Base-by-base conservation (phyloP, 495 filamentous ascomycete species). In the Penicillium bovifimosum region DNA sequence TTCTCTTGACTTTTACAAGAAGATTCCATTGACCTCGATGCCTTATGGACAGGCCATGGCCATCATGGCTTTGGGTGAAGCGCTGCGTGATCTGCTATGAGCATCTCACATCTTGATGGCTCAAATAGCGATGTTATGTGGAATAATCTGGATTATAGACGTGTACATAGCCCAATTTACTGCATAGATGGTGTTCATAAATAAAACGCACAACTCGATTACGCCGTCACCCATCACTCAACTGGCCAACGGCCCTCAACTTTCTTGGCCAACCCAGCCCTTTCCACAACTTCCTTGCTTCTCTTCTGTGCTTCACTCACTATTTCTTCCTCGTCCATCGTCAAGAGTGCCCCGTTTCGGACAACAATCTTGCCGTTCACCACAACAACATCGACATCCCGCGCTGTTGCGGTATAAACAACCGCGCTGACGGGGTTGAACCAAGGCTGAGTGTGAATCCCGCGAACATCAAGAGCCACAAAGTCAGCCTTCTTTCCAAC, bases 1-100 rank as follows among this genome's bases (percentile, higher is more conserved):
- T 50, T 76, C 65, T 10, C 65, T 87, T 49, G 76, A 88, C 51
- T 83, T 86, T 59, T 90, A 90, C 55, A 81, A 82, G 64, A 71
- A 80, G 39, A 88, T 90, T 55, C 77, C 78, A 1, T 56, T 80
- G 5, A 90, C 86, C 0, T 80, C 80, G 39, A 90, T 90, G 86
- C 86, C 85, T 20, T 88, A 88, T 59, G 86, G 86, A 1, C 86
- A 88, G 62, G 84, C 85, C 0, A 88, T 89, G 86, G 85, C 83
- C 1, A 85, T 87, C 28, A 85, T 87, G 78, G 82, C 81, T 0
- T 59, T 88, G 48, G 83, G 78, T 9, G 86, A 89, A 64, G 82
- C 83, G 51, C 58, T 85, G 53, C 69, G 83, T 10, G 48, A 6
- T 31, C n/a, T 50, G 6, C 31, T 50, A 1, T 50, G 18, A 50